phyloP scores from a whole-genome alignment of 2,329 filamentous ascomycete genomes.

The Fusarium camptoceras region DNA sequence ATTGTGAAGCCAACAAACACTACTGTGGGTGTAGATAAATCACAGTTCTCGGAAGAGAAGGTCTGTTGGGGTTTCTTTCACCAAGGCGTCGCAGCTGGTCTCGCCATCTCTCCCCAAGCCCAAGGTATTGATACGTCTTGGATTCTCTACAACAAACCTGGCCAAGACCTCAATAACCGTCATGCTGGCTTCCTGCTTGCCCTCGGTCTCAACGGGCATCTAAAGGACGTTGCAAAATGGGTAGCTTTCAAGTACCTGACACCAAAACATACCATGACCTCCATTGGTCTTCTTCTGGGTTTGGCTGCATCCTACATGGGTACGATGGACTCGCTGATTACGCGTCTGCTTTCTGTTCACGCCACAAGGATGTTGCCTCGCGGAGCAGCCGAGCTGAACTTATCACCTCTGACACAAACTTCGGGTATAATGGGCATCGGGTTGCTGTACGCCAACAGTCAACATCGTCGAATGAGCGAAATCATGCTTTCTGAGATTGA shows the following conservation, averaged over 20 bases:
- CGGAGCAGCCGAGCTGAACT: constrained; percentile 91
- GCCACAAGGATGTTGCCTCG: constrained; percentile 93
- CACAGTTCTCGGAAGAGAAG: constrained; percentile 91
- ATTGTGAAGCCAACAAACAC: constrained; percentile 92
- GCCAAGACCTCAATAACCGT: constrained; percentile 88
- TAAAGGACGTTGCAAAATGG: constrained; percentile 97
- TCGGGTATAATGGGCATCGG: constrained; percentile 98
- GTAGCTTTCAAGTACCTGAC: constrained; percentile 99
- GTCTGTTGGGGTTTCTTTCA: constrained; percentile 99
- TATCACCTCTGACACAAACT: constrained; percentile 93
- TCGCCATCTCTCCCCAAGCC: constrained; percentile 89
- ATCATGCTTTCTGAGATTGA: constrained; percentile 99
- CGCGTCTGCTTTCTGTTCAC: constrained; percentile 91
- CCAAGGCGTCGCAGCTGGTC: constrained; percentile 90
- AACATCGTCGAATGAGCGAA: constrained; percentile 98
- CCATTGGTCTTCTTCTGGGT: constrained; percentile 91
- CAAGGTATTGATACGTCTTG: constrained; percentile 98
- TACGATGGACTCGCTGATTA: constrained; percentile 97
- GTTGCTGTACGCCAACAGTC: constrained; percentile 91
- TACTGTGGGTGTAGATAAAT: constrained; percentile 91
- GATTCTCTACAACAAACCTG: constrained; percentile 97
- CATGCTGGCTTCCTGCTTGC: constrained; percentile 94
- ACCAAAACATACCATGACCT: constrained; percentile 99
- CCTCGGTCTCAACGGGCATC: constrained; percentile 90
- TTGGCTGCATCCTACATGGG: constrained; percentile 94